phyloP scores from a whole-genome alignment of 225 moss, liverwort and hornwort species.

The Pleurozium schreberi region DNA sequence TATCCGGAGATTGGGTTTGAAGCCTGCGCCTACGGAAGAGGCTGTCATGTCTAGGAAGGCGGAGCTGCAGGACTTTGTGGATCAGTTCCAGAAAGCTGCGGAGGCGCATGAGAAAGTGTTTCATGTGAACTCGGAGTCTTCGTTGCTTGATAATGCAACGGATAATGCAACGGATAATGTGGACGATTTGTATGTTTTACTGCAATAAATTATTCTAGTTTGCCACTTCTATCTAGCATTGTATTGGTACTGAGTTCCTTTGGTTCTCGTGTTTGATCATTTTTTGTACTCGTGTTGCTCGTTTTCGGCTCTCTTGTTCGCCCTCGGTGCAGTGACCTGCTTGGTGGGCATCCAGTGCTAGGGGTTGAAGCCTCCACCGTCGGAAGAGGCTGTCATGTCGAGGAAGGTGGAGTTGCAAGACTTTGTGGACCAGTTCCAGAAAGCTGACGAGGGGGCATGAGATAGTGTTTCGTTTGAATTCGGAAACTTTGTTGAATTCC shows the following conservation, averaged over 20 bases:
- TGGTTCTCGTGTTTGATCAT: neutral
- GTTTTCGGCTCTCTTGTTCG: constrained; percentile 21
- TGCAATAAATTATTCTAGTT: neutral
- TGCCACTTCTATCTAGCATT: neutral
- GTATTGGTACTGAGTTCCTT: neutral
- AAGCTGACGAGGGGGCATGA: constrained; percentile 62
- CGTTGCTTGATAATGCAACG: neutral
- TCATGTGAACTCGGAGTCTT: constrained; percentile 17
- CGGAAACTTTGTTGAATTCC: neutral
- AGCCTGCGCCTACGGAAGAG: constrained; percentile 53
- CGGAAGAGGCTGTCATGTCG: constrained; percentile 46
- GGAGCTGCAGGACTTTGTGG: constrained; percentile 66
- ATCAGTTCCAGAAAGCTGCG: constrained; percentile 68
- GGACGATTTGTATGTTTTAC: neutral
- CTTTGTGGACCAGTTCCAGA: constrained; percentile 55
- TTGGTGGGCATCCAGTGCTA: constrained; percentile 33
- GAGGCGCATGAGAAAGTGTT: constrained; percentile 76
- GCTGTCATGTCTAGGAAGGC: constrained; percentile 49
- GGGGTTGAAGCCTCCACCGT: constrained; percentile 35
- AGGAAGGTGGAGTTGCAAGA: constrained; percentile 53
- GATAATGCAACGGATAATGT: neutral
- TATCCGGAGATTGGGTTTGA: constrained; percentile 50
- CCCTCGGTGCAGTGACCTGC: constrained; percentile 25
- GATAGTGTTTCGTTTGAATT: constrained; percentile 21
- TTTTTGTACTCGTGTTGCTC: neutral